These are phyloP conservation scores for Aureobasidium sp. DNA, from an alignment of 2,329 filamentous ascomycete species.

Conservation along the genomic window DNA sequence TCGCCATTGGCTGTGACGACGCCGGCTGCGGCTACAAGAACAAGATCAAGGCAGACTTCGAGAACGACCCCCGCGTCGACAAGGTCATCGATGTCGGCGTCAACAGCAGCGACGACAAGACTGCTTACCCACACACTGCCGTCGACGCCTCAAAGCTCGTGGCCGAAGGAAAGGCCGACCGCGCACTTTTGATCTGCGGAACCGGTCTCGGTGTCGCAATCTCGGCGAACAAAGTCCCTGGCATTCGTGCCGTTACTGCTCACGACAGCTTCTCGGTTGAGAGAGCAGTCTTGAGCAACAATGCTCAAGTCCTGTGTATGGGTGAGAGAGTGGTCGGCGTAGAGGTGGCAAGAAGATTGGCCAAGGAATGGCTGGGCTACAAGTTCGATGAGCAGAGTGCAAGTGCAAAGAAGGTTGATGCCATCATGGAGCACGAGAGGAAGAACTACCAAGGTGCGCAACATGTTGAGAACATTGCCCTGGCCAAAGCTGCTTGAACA, in stretches of 20 bases:
- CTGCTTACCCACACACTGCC: slow-evolving; percentile 71
- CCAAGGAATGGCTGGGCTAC: slow-evolving; percentile 77
- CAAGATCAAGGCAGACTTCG: slow-evolving; percentile 64
- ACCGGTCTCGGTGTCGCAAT: slow-evolving; percentile 84
- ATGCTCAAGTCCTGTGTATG: slow-evolving; percentile 80
- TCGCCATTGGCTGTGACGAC: slow-evolving; percentile 58
- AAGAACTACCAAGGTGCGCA: slow-evolving; percentile 24
- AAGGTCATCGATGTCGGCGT: slow-evolving; percentile 69
- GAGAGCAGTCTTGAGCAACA: slow-evolving; percentile 63
- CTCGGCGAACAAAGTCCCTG: slow-evolving; percentile 78
- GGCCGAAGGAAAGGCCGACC: slow-evolving; percentile 57
- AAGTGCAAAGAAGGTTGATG: slow-evolving; percentile 48
- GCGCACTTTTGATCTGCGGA: slow-evolving; percentile 74
- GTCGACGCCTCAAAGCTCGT: slow-evolving; percentile 62
- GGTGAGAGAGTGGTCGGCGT: slow-evolving; percentile 75
- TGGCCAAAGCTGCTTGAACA: neutral
- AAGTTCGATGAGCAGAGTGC: slow-evolving; percentile 61
- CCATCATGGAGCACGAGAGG: slow-evolving; percentile 41
- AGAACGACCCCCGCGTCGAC: slow-evolving; percentile 56
- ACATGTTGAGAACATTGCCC: slow-evolving; percentile 10
- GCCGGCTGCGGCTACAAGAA: slow-evolving; percentile 73
- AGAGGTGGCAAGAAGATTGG: slow-evolving; percentile 68
- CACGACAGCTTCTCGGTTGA: slow-evolving; percentile 82
- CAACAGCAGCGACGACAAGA: slow-evolving; percentile 57
- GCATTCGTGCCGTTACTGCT: slow-evolving; percentile 77